Conservation (phyloP, 805 yeast genomes). For the Myxozyma udenii region DNA sequence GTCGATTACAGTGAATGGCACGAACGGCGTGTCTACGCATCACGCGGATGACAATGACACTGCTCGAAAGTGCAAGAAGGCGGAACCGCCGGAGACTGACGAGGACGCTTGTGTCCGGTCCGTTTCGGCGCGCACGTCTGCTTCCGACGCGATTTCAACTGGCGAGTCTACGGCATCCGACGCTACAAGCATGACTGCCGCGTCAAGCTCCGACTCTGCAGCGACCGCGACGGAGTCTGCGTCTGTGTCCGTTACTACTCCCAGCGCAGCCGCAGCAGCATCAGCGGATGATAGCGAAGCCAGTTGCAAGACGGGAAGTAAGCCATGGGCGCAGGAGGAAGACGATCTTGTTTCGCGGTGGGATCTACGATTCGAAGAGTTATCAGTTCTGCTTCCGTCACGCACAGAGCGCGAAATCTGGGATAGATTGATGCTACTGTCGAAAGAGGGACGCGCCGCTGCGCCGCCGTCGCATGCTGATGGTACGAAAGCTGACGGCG, state of each 20-base stretch:
- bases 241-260: not conserved
- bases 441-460: not conserved
- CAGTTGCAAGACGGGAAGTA: slow-evolving; percentile 1
- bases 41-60: too few species aligned
- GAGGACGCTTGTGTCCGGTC: too few species aligned
- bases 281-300: slow-evolving; percentile 1
- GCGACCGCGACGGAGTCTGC: not conserved
- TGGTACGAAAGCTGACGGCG: not conserved
- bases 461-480: not conserved
- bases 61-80: too few species aligned
- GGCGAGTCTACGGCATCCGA: too few species aligned
- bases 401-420: slow-evolving; percentile 73
- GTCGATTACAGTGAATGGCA: too few species aligned
- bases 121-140: too few species aligned
- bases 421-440: slow-evolving; percentile 42
- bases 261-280: slow-evolving; percentile 1
- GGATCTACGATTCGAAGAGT: slow-evolving; percentile 67
- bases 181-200: slow-evolving; percentile 3
- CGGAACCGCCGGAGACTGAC: too few species aligned
- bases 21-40: too few species aligned
- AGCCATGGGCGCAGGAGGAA: slow-evolving; percentile 67
- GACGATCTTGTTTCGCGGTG: slow-evolving; percentile 54
- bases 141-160: too few species aligned
- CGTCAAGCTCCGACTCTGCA: slow-evolving; percentile 1
- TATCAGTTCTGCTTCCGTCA: slow-evolving; percentile 67